A percentile compares a stretch with the other conserved stretches of the same genome.
phyloP scores from a whole-genome alignment of 345 rosid species.

The Orychophragmus violaceus region DNA sequence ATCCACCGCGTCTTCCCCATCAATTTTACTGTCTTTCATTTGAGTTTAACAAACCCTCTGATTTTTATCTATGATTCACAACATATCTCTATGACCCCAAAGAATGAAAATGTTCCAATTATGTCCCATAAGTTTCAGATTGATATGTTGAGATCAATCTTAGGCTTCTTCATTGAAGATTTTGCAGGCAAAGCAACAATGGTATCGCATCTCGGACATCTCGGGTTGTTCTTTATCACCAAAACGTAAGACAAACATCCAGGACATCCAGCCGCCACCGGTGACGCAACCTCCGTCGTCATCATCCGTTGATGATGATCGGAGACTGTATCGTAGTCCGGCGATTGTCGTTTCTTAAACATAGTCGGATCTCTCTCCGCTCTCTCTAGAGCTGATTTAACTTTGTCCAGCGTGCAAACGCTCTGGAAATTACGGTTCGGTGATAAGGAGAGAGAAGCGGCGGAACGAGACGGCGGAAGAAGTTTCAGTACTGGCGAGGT shows the following conservation, averaged over 20 bases:
- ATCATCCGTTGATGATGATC: not conserved
- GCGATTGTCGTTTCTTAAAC: constrained; percentile 39
- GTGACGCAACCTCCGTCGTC: constrained; percentile 14
- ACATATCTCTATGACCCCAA: not conserved
- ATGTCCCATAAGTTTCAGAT: constrained; percentile 37
- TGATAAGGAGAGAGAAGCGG: not conserved
- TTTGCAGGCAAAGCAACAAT: constrained; percentile 45
- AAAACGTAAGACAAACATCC: constrained; percentile 78
- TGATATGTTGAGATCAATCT: constrained; percentile 75
- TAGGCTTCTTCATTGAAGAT: constrained; percentile 38
- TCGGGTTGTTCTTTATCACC: constrained; percentile 58
- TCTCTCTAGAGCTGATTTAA: constrained; percentile 69
- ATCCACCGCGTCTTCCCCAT: not conserved
- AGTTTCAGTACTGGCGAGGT: constrained; percentile 39
- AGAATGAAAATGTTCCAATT: constrained; percentile 1
- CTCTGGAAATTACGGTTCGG: constrained; percentile 45
- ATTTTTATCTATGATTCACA: constrained; percentile 30
- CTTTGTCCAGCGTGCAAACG: constrained; percentile 86
- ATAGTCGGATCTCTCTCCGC: constrained; percentile 52
- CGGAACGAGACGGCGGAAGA: not conserved
- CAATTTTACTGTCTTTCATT: not conserved
- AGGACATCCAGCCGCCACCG: constrained; percentile 74
- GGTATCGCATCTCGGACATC: constrained; percentile 73
- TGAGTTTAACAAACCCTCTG: too few species aligned
- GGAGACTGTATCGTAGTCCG: not conserved